Evolutionary conservation across 2,329 filamentous ascomycete species (phyloP), one percentile per base, ranked within the genome.

Genomic region (Torrubiella hemipterigena): DNA sequence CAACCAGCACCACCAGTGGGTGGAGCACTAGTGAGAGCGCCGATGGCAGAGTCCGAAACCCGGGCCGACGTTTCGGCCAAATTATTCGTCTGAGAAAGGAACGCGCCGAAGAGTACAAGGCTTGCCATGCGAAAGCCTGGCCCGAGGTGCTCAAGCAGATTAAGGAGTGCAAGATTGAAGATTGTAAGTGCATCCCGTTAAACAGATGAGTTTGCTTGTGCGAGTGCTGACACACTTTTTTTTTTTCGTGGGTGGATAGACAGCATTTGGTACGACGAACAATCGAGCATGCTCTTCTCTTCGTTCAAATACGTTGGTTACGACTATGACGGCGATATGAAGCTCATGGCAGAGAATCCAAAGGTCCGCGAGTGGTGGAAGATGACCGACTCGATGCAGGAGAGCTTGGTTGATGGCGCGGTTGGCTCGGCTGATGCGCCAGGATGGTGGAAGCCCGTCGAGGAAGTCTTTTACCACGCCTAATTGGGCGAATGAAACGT

Each of bases 311-410:
- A 87, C 45, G 63, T 80, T n/a, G 82, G 83, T 0, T 69, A 69
- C 37, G 69, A 83, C 40, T 86, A 72, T 37, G 74, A 70, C 3
- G 76, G 64, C 8, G 82, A 89, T 47, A 87, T 89, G 83, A 67
- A 72, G 52, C 66, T 63, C 38, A 86, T 87, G 81, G 65, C 67
- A 2, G 73, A 72, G 35, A 84, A 86, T 43, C 67, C 72, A 1
- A 77, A 77, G 47, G 78, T 87, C 20, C 67, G 73, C 33, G 75
- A 81, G 51, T 89, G 82, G 83, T 89, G 81, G 81, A 61, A 60
- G 35, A 78, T 87, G 74, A 87, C 82, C 30, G 82, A 89, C 51
- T 62, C 63, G 11, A 83, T 77, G 63, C 82, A 87, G 56, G 77
- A 74, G 52, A 67, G 63, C 27, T 48, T 80, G 18, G 69, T 78